These are phyloP conservation scores for Diddensiella santjacobensis DNA, from an alignment of 805 yeast species.

Conservation along the genomic window DNA sequence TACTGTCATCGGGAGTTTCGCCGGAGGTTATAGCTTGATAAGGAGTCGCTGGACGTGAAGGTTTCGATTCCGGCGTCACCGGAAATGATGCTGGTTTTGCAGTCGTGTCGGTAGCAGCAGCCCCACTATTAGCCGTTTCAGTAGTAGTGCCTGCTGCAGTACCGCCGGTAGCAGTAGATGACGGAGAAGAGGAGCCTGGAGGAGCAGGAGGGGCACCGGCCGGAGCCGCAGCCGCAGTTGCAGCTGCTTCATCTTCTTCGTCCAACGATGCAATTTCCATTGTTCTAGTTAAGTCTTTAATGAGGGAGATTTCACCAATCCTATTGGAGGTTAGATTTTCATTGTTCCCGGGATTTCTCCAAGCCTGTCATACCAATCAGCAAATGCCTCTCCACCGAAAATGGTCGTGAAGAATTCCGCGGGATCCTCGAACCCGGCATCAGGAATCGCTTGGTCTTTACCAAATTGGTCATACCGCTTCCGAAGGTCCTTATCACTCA, in stretches of 20 bases:
- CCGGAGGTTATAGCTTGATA: slow-evolving; percentile 14
- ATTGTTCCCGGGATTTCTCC: neutral
- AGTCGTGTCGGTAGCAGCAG: slow-evolving; percentile 4
- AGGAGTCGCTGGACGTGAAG: slow-evolving; percentile 5
- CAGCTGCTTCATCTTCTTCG: slow-evolving; percentile 36
- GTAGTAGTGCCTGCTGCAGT: neutral
- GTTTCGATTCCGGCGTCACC: neutral
- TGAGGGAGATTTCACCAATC: slow-evolving; percentile 82
- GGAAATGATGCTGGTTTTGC: slow-evolving; percentile 3
- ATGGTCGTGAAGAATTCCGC: slow-evolving; percentile 76
- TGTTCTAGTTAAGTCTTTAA: slow-evolving; percentile 68
- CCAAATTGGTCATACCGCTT: slow-evolving; percentile 81
- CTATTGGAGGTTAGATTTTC: slow-evolving; percentile 26
- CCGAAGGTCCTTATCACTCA: slow-evolving; percentile 69
- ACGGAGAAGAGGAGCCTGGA: slow-evolving; percentile 4
- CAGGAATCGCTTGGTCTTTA: slow-evolving; percentile 66
- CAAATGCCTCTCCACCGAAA: slow-evolving; percentile 90
- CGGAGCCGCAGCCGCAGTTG: neutral
- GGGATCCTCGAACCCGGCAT: slow-evolving; percentile 75
- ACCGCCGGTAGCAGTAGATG: slow-evolving; percentile 6
- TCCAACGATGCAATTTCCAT: slow-evolving; percentile 49
- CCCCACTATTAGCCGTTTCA: slow-evolving; percentile 5
- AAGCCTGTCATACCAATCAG: slow-evolving; percentile 39
- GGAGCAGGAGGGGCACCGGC: slow-evolving; percentile 4
- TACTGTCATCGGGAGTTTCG: slow-evolving; percentile 7